Evolutionary conservation across 2,329 filamentous ascomycete genomes (phyloP).

Genomic region (Acephala macrosclerotiorum): DNA sequence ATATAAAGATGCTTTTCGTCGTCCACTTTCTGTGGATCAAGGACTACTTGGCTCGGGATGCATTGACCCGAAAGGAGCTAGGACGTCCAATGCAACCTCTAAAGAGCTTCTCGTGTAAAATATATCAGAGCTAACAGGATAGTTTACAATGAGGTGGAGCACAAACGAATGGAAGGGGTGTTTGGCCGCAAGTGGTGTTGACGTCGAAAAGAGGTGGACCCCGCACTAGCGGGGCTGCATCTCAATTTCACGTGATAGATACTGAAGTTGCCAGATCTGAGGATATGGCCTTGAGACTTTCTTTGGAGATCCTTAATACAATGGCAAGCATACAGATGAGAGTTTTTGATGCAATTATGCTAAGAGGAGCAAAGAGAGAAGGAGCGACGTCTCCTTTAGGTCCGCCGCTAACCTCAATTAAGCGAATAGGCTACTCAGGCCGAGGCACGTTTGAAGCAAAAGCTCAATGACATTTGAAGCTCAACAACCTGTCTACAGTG

Average conservation of each 20-base stretch:
- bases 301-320: background rate
- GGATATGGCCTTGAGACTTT: no score
- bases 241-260: background rate
- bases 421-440: background rate
- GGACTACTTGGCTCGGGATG: slow-evolving; percentile 1
- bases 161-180: background rate
- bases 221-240: background rate
- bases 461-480: background rate
- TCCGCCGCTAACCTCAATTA: background rate
- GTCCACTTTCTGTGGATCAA: slow-evolving; percentile 1
- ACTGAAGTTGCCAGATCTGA: no score
- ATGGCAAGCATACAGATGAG: no score
- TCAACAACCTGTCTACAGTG: background rate
- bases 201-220: background rate
- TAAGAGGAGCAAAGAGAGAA: background rate
- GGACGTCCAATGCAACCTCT: background rate
- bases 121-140: background rate
- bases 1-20: background rate
- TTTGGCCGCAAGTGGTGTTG: background rate
- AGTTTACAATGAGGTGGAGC: no score
- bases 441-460: background rate
- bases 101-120: background rate
- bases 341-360: no score
- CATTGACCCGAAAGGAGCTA: background rate
- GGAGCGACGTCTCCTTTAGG: background rate